These are phyloP conservation scores for Fusarium sp. DNA, from an alignment of 2,329 filamentous ascomycete genomes.

Conservation along the genomic window DNA sequence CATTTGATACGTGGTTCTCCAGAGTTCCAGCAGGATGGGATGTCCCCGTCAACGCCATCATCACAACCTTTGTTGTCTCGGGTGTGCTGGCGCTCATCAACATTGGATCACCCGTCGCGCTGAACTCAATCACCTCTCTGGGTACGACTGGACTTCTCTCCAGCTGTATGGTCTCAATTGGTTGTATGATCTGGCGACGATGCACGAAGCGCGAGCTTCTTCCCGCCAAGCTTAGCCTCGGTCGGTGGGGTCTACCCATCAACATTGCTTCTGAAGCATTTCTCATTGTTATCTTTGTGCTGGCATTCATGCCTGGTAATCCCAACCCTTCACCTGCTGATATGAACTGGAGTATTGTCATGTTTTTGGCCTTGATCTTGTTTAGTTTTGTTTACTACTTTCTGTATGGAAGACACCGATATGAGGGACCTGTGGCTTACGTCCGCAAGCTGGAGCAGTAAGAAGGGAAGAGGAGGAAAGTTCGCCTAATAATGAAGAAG, in stretches of 20 bases:
- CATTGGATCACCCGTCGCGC: slow-evolving; percentile 35
- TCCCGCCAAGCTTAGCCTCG: slow-evolving; percentile 32
- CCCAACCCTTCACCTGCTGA: slow-evolving; percentile 32
- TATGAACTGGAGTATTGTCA: slow-evolving; percentile 42
- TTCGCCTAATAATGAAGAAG: too few relatives aligned
- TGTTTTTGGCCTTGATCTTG: too few relatives aligned
- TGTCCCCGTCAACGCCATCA: slow-evolving; percentile 36
- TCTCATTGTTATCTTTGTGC: slow-evolving; percentile 32
- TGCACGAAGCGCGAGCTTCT: slow-evolving; percentile 27
- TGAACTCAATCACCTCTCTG: slow-evolving; percentile 38
- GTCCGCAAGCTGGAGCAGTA: slow-evolving; percentile 27
- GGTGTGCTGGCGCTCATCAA: slow-evolving; percentile 38
- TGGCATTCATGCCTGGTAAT: slow-evolving; percentile 40
- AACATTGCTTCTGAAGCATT: slow-evolving; percentile 38
- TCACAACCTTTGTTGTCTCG: slow-evolving; percentile 34
- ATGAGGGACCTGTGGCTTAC: slow-evolving; percentile 37
- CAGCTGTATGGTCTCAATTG: slow-evolving; percentile 39
- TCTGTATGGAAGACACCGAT: slow-evolving; percentile 25
- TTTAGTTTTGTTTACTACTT: slow-evolving; percentile 39
- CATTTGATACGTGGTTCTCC: slow-evolving; percentile 40
- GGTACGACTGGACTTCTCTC: slow-evolving; percentile 35
- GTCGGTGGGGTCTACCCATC: slow-evolving; percentile 28
- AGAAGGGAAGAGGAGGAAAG: too few relatives aligned
- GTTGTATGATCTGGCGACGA: slow-evolving; percentile 41
- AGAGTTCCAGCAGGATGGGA: slow-evolving; percentile 30